Percentiles rank a stretch among this genome's conserved stretches.
Conservation (phyloP, 352 stramenopile species). For the Phytophthora cactorum region DNA sequence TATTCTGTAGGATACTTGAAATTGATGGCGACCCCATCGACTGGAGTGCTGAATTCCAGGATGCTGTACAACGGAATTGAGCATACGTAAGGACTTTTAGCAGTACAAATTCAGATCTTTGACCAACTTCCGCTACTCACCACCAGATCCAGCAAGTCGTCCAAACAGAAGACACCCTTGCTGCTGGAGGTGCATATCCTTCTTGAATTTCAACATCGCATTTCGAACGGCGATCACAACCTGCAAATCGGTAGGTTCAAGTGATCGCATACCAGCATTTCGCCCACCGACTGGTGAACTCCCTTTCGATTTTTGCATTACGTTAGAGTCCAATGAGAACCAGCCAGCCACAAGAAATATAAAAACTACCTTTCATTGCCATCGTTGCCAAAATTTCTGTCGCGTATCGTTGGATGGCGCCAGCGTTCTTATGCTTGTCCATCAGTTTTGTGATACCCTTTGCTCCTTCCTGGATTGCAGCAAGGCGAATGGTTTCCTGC, state of each 20-base stretch:
- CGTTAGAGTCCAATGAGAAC: too few relatives aligned
- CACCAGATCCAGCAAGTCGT: constrained; percentile 39
- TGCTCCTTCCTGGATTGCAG: constrained; percentile 19
- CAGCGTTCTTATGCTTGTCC: constrained; percentile 39
- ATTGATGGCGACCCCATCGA: constrained; percentile 30
- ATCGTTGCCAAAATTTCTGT: constrained; percentile 52
- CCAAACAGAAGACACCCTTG: constrained; percentile 53
- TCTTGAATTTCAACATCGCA: constrained; percentile 62
- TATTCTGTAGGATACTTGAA: constrained; percentile 25
- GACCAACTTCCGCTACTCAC: constrained; percentile 11
- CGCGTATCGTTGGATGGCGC: constrained; percentile 47
- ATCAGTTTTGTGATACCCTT: constrained; percentile 49
- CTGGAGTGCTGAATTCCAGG: constrained; percentile 40
- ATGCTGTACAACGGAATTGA: constrained; percentile 15
- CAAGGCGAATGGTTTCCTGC: constrained; percentile 41
- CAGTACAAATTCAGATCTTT: too few relatives aligned
- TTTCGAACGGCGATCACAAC: constrained; percentile 35
- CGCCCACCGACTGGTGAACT: constrained; percentile 6
- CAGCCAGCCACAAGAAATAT: background rate
- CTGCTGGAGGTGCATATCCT: constrained; percentile 47
- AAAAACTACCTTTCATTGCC: constrained; percentile 39
- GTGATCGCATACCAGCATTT: constrained; percentile 6
- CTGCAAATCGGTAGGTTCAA: constrained; percentile 35
- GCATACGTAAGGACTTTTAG: too few relatives aligned
- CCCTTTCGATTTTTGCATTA: background rate